phyloP scores from a whole-genome alignment of 129 eudicot genomes.

The Pseudognaphalium luteoalbum region DNA sequence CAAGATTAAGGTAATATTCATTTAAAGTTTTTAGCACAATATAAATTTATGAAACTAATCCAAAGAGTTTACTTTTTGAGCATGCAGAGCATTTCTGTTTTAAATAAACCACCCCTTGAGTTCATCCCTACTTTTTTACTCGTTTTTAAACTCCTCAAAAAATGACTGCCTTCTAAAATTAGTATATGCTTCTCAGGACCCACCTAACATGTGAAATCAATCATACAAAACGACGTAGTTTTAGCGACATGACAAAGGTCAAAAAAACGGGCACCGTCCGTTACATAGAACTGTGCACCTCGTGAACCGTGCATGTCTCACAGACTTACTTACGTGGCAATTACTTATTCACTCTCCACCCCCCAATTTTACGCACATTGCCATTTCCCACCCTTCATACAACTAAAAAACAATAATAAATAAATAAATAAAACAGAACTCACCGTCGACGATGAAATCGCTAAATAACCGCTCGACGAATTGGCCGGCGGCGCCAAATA shows the following conservation, averaged over 20 bases:
- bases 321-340: conserved; percentile 12
- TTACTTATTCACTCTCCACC: background rate
- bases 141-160: background rate
- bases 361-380: conserved; percentile 6
- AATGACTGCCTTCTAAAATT: conserved; percentile 1
- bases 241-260: background rate
- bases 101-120: background rate
- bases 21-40: no score
- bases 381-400: background rate
- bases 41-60: background rate
- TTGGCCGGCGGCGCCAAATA: conserved; percentile 45
- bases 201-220: background rate
- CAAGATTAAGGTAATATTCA: no score
- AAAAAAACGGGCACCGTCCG: conserved; percentile 8
- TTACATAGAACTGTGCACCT: conserved; percentile 14
- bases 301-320: background rate
- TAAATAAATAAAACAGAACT: conserved; percentile 27
- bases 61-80: background rate
- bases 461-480: conserved; percentile 72
- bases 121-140: background rate
- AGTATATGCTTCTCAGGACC: background rate
- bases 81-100: background rate
- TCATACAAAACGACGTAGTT: conserved; percentile 14
- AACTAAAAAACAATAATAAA: background rate
- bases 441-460: conserved; percentile 71